Conservation (phyloP, 208 protist genomes). For the Leishmania martiniquensis region DNA sequence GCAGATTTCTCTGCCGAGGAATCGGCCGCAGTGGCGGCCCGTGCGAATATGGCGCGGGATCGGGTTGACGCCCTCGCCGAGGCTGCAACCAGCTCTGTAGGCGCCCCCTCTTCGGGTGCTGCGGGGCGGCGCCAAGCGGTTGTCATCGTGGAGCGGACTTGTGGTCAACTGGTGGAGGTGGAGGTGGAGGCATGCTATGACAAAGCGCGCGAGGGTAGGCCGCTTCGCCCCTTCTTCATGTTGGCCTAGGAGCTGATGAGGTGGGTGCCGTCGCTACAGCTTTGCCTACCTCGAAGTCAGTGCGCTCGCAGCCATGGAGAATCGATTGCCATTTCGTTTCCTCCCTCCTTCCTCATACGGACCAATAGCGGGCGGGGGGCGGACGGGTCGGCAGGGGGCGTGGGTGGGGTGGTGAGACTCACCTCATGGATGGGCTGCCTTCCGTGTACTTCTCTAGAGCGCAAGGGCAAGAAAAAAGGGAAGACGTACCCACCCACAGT, state of each 20-base stretch:
- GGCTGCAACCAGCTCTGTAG: neutral
- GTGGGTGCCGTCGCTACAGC: neutral
- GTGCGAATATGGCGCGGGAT: neutral
- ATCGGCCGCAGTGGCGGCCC: neutral
- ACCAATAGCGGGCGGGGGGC: no score
- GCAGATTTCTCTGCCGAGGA: neutral
- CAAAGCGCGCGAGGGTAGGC: constrained; percentile 9
- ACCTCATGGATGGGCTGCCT: no score
- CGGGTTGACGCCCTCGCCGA: neutral
- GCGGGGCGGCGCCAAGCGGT: constrained; percentile 5
- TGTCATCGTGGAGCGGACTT: constrained; percentile 45
- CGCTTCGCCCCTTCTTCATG: constrained; percentile 23
- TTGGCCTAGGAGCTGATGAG: constrained; percentile 6
- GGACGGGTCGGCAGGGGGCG: no score
- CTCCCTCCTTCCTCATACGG: no score
- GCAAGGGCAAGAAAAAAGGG: no score
- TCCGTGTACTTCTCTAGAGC: no score
- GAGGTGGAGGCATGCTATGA: constrained; percentile 50
- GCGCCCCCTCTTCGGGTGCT: neutral
- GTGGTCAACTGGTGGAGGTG: constrained; percentile 38
- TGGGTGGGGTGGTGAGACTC: no score
- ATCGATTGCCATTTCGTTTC: no score
- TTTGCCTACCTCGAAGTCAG: neutral
- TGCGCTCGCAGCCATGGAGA: neutral
- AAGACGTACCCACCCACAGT: no score